These are phyloP conservation scores for Thelonectria discophora DNA, from an alignment of 2,329 filamentous ascomycete species.

Conservation along the genomic window DNA sequence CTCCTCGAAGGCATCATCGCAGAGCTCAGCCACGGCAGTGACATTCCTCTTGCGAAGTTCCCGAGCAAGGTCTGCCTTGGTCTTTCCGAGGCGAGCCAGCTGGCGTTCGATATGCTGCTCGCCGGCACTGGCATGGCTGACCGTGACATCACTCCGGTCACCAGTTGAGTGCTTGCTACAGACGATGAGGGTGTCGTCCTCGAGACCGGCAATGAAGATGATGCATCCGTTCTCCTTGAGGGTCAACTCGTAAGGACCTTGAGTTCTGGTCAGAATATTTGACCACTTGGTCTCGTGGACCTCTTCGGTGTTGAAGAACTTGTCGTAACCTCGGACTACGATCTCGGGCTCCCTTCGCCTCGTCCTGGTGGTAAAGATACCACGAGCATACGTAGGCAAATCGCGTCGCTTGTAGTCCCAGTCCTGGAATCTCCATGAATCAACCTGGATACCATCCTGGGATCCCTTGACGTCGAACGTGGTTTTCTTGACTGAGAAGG, in stretches of 20 bases:
- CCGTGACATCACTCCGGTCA: conserved; percentile 70
- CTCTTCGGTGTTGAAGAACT: conserved; percentile 96
- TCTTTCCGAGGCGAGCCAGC: conserved; percentile 79
- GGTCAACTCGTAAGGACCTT: conserved; percentile 92
- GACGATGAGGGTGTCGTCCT: conserved; percentile 90
- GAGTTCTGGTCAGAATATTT: conserved; percentile 77
- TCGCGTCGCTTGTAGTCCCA: conserved; percentile 93
- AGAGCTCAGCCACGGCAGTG: conserved; percentile 96
- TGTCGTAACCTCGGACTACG: conserved; percentile 91
- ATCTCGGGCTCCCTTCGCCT: conserved; percentile 76
- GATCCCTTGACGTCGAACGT: conserved; percentile 74
- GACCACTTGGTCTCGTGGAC: conserved; percentile 83
- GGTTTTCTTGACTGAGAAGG: conserved; percentile 81
- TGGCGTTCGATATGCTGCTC: conserved; percentile 85
- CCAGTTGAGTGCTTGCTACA: conserved; percentile 99
- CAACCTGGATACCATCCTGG: conserved; percentile 71
- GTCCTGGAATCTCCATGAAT: conserved; percentile 94
- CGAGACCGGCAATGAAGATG: conserved; percentile 92
- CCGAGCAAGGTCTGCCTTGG: conserved; percentile 77
- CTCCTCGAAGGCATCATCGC: conserved; percentile 95
- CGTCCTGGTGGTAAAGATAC: conserved; percentile 86
- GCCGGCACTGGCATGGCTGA: conserved; percentile 86
- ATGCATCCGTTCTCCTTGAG: conserved; percentile 99
- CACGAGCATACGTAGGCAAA: conserved; percentile 91
- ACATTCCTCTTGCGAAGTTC: conserved; percentile 82